A percentile compares a stretch with the other conserved stretches of the same genome.
These are phyloP conservation scores for Fomitopsis betulina DNA, from an alignment of 1,284 basidiomycete genomes.

Conservation along the genomic window DNA sequence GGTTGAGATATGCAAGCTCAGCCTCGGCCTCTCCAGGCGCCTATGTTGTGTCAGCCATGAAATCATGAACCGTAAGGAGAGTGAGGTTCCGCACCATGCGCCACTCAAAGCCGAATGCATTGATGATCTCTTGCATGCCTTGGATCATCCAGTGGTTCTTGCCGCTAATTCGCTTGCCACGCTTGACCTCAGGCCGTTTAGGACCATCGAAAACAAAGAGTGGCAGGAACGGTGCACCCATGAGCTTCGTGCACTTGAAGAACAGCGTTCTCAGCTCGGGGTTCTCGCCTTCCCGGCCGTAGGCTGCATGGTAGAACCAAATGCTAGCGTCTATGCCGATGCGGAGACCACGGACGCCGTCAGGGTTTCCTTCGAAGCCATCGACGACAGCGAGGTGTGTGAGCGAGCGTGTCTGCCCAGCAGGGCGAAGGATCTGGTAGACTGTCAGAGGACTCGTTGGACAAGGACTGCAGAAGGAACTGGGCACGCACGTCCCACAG, in stretches of 20 bases:
- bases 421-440: conserved; percentile 57
- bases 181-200: conserved; percentile 76
- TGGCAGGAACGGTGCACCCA: conserved; percentile 77
- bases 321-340: conserved; percentile 79
- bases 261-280: conserved; percentile 73
- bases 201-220: conserved; percentile 96
- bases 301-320: conserved; percentile 77
- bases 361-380: conserved; percentile 61
- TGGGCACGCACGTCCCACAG: conserved; percentile 34
- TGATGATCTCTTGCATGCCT: conserved; percentile 78
- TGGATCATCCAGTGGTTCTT: conserved; percentile 59
- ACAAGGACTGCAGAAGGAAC: neutral
- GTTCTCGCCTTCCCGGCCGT: conserved; percentile 74
- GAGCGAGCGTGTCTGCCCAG: conserved; percentile 57
- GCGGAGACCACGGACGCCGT: conserved; percentile 57
- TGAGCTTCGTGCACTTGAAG: conserved; percentile 71
- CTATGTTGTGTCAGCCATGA: conserved; percentile 29
- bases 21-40: conserved; percentile 97
- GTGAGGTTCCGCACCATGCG: conserved; percentile 48
- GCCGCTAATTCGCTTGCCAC: conserved; percentile 66
- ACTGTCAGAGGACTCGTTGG: neutral
- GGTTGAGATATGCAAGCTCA: conserved; percentile 86
- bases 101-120: conserved; percentile 88
- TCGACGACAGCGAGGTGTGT: conserved; percentile 66
- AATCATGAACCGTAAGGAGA: neutral